phyloP scores from a whole-genome alignment of 768 basidiomycete genomes.

The Tulasnella sp. region DNA sequence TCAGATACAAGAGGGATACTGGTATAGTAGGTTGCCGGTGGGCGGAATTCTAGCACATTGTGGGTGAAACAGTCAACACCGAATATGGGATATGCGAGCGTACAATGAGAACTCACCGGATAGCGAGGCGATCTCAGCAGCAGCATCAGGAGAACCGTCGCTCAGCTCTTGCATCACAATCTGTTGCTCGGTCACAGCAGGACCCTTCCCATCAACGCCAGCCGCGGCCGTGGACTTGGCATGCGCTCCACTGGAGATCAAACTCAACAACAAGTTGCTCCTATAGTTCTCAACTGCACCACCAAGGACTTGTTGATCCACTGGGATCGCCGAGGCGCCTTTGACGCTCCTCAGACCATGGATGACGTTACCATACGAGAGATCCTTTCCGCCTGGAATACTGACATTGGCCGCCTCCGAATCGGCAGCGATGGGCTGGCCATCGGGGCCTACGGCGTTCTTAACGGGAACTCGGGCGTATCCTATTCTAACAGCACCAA shows the following conservation, averaged over 20 bases:
- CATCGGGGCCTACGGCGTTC: constrained; percentile 52
- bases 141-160: constrained; percentile 62
- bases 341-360: constrained; percentile 79
- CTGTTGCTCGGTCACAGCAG: constrained; percentile 84
- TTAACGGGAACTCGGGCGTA: constrained; percentile 96
- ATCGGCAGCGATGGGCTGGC: constrained; percentile 30
- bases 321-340: constrained; percentile 84
- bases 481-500: constrained; percentile 93
- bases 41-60: constrained; percentile 62
- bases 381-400: constrained; percentile 72
- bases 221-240: constrained; percentile 42
- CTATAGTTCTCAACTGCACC: constrained; percentile 92
- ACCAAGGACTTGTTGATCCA: constrained; percentile 86
- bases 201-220: constrained; percentile 48
- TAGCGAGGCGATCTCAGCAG: constrained; percentile 74
- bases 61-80: constrained; percentile 2
- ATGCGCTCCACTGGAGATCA: constrained; percentile 71
- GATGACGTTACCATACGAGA: constrained; percentile 81
- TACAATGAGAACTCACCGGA: constrained; percentile 51
- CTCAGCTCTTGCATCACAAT: constrained; percentile 94
- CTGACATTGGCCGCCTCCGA: constrained; percentile 40
- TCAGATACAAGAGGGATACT: constrained; percentile 87
- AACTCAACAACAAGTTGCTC: constrained; percentile 78
- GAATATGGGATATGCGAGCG: not conserved
- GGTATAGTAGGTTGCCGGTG: constrained; percentile 92